Evolutionary conservation across 345 rosid genomes (phyloP), one percentile per base, ranked within the genome.

Genomic region (Diplotaxis tenuifolia): DNA sequence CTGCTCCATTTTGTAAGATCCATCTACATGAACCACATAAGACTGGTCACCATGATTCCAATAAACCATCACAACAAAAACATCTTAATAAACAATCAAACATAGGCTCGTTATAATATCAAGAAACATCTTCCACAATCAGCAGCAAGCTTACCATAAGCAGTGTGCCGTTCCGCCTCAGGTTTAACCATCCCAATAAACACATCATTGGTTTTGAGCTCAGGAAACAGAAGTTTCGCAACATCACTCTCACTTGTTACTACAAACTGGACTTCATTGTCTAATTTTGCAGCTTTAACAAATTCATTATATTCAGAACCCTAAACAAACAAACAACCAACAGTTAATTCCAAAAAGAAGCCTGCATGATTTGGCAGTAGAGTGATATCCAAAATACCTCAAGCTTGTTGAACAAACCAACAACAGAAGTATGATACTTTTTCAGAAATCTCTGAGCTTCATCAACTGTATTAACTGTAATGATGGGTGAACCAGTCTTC

Each of bases 171-270:
- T 74, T 90, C 97, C 2, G 93, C 92, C 63, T 90, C 97, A 68
- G 81, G 84, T 84, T 90, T 90, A 73, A 93, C 93, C 68, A 93
- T 60, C 52, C 96, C 97, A 34, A 90, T 67, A 73, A 86, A 93
- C 66, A 57, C 50, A 31, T 80, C 36, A 1, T 69, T 18, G 52
- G 75, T 47, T 63, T 74, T 83, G 68, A 80, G 22, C 45, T 86
- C 80, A 21, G 92, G 96, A 82, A 78, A 87, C 16, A 93, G 86
- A 80, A 76, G 74, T 74, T 74, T 82, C 28, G 91, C 98, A 45
- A 80, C 80, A 55, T 69, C 75, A 47, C 40, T 45, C n/a, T 63
- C 21, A 23, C 67, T 63, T 21, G 83, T 80, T 84, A 83, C 90
- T 6, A 77, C 84, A 85, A 90, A 90, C 85, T 93, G 96, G 83